phyloP scores from a whole-genome alignment of 768 basidiomycete species.

The Melanogaster broomeanus region DNA sequence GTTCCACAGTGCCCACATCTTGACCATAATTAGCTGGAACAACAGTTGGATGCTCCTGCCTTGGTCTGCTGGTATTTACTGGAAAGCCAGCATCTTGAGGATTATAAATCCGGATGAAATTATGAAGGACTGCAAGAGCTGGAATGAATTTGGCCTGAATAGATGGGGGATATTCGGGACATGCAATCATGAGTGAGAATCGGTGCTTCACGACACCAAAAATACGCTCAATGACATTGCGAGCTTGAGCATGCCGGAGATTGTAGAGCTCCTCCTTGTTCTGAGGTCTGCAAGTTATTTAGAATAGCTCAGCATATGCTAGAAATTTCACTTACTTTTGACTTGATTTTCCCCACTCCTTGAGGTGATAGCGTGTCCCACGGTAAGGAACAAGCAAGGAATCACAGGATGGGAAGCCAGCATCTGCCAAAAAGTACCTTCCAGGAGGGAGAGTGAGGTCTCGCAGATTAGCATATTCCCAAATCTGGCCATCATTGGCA shows the following conservation, averaged over 20 bases:
- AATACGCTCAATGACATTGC: slow-evolving; percentile 26
- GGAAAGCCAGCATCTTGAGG: too few species aligned
- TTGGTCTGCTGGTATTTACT: too few species aligned
- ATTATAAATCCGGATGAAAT: too few species aligned
- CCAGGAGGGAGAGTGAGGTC: too few species aligned
- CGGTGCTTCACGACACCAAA: slow-evolving; percentile 24
- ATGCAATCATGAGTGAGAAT: slow-evolving; percentile 3
- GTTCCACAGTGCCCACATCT: too few species aligned
- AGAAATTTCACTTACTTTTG: slow-evolving; percentile 32
- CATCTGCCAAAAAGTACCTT: slow-evolving; percentile 29
- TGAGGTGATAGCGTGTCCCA: slow-evolving; percentile 39
- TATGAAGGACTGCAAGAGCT: too few species aligned
- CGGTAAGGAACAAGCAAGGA: slow-evolving; percentile 38
- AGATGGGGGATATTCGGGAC: slow-evolving; percentile 7
- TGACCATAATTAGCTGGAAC: too few species aligned
- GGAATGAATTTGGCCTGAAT: slow-evolving; percentile 20
- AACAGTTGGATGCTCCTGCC: too few species aligned
- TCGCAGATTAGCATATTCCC: too few species aligned
- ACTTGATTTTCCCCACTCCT: too few species aligned
- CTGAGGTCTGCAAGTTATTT: slow-evolving; percentile 15
- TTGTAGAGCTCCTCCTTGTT: too few species aligned
- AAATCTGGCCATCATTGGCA: too few species aligned
- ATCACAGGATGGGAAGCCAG: slow-evolving; percentile 29
- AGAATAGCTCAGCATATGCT: slow-evolving; percentile 23
- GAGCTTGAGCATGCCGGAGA: slow-evolving; percentile 17